A percentile compares a stretch with the other conserved stretches of the same genome.
These are phyloP conservation scores for Acanthamoeba lenticulata DNA, from an alignment of 208 protist genomes.

Conservation along the genomic window DNA sequence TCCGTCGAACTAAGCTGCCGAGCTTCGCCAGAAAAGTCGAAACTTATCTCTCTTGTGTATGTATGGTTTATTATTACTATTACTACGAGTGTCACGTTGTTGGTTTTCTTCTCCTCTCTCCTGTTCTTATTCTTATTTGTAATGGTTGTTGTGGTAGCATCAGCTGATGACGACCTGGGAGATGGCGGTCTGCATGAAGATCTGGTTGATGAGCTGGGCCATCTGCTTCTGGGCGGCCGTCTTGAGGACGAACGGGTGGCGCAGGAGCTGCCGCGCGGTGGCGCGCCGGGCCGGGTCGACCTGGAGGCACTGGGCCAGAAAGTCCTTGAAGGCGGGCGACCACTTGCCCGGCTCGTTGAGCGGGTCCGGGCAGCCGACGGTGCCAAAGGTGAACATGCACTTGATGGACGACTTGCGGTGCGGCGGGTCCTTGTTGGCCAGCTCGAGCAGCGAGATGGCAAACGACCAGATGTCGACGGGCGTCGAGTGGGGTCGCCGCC, in stretches of 20 bases:
- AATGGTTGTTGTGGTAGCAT: no score
- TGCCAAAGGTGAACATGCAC: constrained; percentile 62
- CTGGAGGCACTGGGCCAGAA: constrained; percentile 43
- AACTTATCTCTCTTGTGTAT: no score
- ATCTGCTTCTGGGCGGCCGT: constrained; percentile 61
- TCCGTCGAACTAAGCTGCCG: no score
- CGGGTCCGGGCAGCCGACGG: constrained; percentile 53
- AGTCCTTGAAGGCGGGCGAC: constrained; percentile 56
- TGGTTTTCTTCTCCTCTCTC: no score
- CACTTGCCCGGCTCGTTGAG: constrained; percentile 40
- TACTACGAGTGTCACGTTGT: no score
- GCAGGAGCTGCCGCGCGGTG: constrained; percentile 10
- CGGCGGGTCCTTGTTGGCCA: constrained; percentile 55
- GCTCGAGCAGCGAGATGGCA: constrained; percentile 56
- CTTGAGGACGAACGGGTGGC: constrained; percentile 48
- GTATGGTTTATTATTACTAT: no score
- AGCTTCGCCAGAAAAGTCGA: no score
- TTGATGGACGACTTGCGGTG: constrained; percentile 54
- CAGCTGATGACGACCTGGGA: not conserved
- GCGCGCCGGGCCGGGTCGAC: not conserved
- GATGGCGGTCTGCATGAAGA: constrained; percentile 47
- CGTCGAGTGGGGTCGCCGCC: not conserved
- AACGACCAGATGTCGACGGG: constrained; percentile 49
- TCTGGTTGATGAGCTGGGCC: constrained; percentile 57
- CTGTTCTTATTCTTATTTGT: no score